A percentile compares a stretch with the other conserved stretches of the same genome.
Evolutionary conservation across 192 early-diverging fungal species (phyloP).

Genomic region (Coemansia sp.): DNA sequence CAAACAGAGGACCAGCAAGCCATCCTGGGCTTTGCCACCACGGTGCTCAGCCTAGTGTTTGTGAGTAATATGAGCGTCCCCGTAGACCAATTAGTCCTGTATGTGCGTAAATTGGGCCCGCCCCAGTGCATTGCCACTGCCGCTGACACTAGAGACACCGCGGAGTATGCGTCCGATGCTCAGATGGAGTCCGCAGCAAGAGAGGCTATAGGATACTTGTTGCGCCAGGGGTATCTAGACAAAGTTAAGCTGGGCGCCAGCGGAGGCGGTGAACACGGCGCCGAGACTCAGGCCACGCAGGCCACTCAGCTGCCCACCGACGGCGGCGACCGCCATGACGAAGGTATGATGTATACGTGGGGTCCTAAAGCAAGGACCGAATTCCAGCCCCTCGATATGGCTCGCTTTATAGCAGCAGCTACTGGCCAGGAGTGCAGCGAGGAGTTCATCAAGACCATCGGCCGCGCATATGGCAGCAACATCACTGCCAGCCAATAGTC

Average conservation of each 20-base stretch:
- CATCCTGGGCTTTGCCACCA: constrained; percentile 40
- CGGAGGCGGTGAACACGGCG: background rate
- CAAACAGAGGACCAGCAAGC: constrained; percentile 22
- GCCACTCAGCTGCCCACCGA: constrained; percentile 28
- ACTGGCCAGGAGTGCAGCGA: constrained; percentile 44
- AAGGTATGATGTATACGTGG: constrained; percentile 42
- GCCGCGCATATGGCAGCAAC: constrained; percentile 45
- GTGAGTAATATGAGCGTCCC: constrained; percentile 55
- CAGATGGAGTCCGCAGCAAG: constrained; percentile 43
- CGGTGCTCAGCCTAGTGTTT: constrained; percentile 52
- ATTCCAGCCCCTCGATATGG: constrained; percentile 52
- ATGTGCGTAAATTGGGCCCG: constrained; percentile 50
- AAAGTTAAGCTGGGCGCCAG: constrained; percentile 13
- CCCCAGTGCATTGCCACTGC: constrained; percentile 23
- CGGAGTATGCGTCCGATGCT: constrained; percentile 17
- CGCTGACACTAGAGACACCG: background rate
- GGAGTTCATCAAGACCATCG: constrained; percentile 44
- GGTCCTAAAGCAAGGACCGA: constrained; percentile 42
- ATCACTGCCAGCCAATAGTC: constrained; percentile 15
- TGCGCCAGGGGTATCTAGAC: constrained; percentile 37
- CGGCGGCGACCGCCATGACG: constrained; percentile 20
- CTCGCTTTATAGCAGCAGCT: constrained; percentile 43
- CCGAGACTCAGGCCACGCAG: constrained; percentile 43
- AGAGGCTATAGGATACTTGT: constrained; percentile 32
- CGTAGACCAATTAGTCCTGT: constrained; percentile 47